Base-by-base conservation (phyloP, 345 rosid genomes). In the Sisymbrium irio region DNA sequence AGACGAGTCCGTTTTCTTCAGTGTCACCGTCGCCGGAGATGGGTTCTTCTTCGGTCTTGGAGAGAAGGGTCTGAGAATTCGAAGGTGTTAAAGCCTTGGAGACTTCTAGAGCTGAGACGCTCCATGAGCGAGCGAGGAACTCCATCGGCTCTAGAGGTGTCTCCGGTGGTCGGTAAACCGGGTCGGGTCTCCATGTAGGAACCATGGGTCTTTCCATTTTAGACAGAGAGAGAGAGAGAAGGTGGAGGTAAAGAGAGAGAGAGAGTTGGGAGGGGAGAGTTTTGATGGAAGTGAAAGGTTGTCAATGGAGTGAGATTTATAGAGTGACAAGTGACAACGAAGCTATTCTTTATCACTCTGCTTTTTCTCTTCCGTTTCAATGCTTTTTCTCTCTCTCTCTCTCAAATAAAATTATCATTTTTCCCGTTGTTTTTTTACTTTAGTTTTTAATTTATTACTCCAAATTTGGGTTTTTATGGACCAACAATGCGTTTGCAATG, bases 111-210 rank as follows among this genome's bases (percentile, higher is more conserved):
- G 99, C 96, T 3, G 99, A 96, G 27, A 88, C 78, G 62, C 98
- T 96, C 98, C 99, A 96, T 3, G 99, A 90, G 6, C 98, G 93
- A 30, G 99, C 85, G 6, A 96, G 79, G 69, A 92, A 96, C 85
- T 96, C 99, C 99, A 92, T 96, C 22, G 99, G 91, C 59, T 92
- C 98, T 1, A 78, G 78, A 6, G 97, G 97, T 0, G 96, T 89
- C 76, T 96, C 96, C 74, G 98, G 99, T 15, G 88, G 96, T 20
- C 93, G 76, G 88, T 79, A 90, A 27, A 70, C 73, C 65, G 84
- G 76, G 77, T 88, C 96, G 56, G 83, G 81, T 58, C 93, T 57
- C 97, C 97, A 88, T 10, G 79, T 83, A 9, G 86, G 81, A 3
- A 82, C 17, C n/a, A 86, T 69, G 27, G 83, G 60, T 69, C 84